Conservation (phyloP, 768 basidiomycete genomes). For the Piloderma croceum region DNA sequence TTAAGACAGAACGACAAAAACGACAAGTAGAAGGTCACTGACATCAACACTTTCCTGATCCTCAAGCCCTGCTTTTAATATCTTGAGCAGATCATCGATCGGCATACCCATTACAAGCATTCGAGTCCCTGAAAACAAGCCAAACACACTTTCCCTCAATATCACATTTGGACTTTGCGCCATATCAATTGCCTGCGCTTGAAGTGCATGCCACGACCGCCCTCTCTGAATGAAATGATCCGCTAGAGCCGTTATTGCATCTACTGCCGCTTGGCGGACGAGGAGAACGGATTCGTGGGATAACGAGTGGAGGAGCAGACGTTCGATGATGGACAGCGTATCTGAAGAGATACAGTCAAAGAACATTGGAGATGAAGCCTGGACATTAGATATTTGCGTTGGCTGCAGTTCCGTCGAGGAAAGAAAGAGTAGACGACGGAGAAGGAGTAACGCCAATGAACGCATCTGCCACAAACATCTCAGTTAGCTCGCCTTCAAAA, state of each 20-base stretch:
- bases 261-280: conserved; percentile 68
- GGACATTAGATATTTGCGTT: conserved; percentile 23
- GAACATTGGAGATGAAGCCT: conserved; percentile 46
- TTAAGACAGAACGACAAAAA: conserved; percentile 1
- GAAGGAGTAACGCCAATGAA: conserved; percentile 75
- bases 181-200: conserved; percentile 68
- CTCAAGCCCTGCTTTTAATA: conserved; percentile 64
- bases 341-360: conserved; percentile 73
- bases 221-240: conserved; percentile 71
- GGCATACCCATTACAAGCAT: conserved; percentile 75
- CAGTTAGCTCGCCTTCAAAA: not conserved
- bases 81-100: conserved; percentile 58
- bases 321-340: conserved; percentile 62
- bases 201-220: conserved; percentile 76
- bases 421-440: conserved; percentile 74
- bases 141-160: conserved; percentile 57
- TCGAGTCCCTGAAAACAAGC: conserved; percentile 68
- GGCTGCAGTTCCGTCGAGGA: no score
- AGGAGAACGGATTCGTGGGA: conserved; percentile 49
- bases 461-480: conserved; percentile 64
- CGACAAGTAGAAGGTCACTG: conserved; percentile 20
- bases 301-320: conserved; percentile 65
- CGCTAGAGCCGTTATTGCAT: conserved; percentile 71
- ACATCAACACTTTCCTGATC: conserved; percentile 63
- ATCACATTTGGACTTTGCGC: conserved; percentile 27